phyloP scores from a whole-genome alignment of 345 rosid species.

The Eutrema japonicum region DNA sequence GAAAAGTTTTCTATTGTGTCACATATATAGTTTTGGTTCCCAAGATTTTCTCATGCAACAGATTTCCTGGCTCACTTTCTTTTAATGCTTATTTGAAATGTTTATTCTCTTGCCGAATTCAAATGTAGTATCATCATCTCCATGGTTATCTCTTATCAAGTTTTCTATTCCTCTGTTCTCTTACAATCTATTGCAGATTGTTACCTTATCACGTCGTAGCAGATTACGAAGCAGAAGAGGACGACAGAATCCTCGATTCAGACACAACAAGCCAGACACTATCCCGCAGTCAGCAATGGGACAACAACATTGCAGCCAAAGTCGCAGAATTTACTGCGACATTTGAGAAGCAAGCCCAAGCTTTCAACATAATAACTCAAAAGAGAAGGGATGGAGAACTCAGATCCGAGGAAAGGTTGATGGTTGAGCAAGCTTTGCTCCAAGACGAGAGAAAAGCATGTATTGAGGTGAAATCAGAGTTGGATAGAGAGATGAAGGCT shows the following conservation, averaged over 20 bases:
- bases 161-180: conserved; percentile 27
- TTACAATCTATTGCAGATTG: conserved; percentile 54
- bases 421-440: conserved; percentile 74
- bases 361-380: conserved; percentile 73
- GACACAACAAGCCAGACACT: conserved; percentile 78
- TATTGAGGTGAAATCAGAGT: conserved; percentile 62
- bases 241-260: conserved; percentile 82
- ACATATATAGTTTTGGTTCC: not conserved
- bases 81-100: not conserved
- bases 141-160: not conserved
- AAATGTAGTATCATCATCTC: not conserved
- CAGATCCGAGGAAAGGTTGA: conserved; percentile 80
- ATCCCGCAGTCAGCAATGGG: conserved; percentile 92
- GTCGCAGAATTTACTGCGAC: conserved; percentile 84
- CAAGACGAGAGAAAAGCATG: conserved; percentile 70
- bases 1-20: not conserved
- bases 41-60: not conserved
- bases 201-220: conserved; percentile 93
- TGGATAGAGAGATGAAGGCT: conserved; percentile 82
- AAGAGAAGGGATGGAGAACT: conserved; percentile 69
- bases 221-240: conserved; percentile 98
- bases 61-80: not conserved
- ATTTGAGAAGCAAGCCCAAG: conserved; percentile 83
- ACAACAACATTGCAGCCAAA: conserved; percentile 80
- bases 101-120: too few species aligned